Percentiles rank a stretch among this genome's conserved stretches.
phyloP scores from a whole-genome alignment of 2,329 filamentous ascomycete species.

The Cadophora malorum region DNA sequence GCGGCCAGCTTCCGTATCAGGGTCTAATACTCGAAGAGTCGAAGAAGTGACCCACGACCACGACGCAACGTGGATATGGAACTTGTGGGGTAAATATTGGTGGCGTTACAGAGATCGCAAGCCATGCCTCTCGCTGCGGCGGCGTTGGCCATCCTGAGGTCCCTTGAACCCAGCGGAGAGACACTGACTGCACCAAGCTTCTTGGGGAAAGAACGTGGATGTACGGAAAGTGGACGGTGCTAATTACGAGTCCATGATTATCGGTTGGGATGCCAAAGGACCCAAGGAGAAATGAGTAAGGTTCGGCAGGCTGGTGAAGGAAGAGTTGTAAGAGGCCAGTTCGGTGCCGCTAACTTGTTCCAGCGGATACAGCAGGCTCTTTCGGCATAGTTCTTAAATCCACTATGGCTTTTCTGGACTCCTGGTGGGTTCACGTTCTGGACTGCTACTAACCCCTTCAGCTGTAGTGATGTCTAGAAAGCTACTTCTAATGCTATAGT shows the following conservation, averaged over 20 bases:
- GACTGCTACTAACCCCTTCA: background rate
- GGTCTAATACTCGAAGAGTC: background rate
- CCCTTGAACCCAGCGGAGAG: constrained; percentile 15
- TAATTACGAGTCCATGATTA: background rate
- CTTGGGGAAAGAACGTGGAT: background rate
- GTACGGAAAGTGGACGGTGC: constrained; percentile 7
- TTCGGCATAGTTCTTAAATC: background rate
- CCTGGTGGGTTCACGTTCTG: background rate
- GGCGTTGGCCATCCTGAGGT: constrained; percentile 6
- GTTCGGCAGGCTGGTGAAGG: background rate
- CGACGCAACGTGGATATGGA: constrained; percentile 22
- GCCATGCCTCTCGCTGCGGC: constrained; percentile 9
- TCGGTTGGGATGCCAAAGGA: constrained; percentile 11
- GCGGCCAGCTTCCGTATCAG: background rate
- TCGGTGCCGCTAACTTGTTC: constrained; percentile 24
- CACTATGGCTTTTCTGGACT: background rate
- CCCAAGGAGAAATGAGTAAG: background rate
- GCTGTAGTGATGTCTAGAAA: background rate
- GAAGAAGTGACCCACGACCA: background rate
- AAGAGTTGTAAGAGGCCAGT: constrained; percentile 23
- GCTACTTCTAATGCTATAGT: background rate
- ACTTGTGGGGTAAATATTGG: constrained; percentile 39
- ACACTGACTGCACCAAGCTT: constrained; percentile 35
- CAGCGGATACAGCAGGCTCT: background rate
- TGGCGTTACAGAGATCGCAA: constrained; percentile 20